Evolutionary conservation across 192 early-diverging fungal species (phyloP).

Genomic region (Haplosporangium gracile): DNA sequence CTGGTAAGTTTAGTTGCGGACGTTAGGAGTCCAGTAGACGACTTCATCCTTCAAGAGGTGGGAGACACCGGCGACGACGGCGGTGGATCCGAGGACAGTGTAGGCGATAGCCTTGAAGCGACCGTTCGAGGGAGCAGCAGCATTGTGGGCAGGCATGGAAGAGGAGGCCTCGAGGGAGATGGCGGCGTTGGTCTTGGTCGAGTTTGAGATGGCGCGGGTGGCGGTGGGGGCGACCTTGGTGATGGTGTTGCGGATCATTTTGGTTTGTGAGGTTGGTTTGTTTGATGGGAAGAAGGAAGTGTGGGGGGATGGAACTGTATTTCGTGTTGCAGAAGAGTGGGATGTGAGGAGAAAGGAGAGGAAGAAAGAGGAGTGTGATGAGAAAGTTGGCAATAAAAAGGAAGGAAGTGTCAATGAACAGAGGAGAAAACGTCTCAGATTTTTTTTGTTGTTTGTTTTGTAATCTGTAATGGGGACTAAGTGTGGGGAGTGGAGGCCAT

Average conservation of each 20-base stretch:
- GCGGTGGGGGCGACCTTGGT: conserved; percentile 31
- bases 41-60: conserved; percentile 48
- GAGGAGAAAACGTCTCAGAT: not conserved
- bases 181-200: conserved; percentile 20
- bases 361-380: not conserved
- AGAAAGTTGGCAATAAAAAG: not conserved
- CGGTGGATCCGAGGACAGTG: conserved; percentile 24
- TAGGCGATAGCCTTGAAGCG: conserved; percentile 40
- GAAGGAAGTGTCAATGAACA: not conserved
- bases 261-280: not conserved
- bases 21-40: conserved; percentile 57
- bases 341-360: not conserved
- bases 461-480: not conserved
- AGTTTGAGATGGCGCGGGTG: conserved; percentile 35
- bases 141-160: not conserved
- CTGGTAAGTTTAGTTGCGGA: conserved; percentile 31
- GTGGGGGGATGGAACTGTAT: not conserved
- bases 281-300: not conserved
- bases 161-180: conserved; percentile 9
- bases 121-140: conserved; percentile 16
- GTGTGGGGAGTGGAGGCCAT: not conserved
- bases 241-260: conserved; percentile 28
- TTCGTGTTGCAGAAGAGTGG: not conserved
- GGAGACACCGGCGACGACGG: conserved; percentile 33
- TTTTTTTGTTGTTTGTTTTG: not conserved